These are phyloP conservation scores for Blechomonas ayalai DNA, from an alignment of 208 protist species.

Conservation along the genomic window DNA sequence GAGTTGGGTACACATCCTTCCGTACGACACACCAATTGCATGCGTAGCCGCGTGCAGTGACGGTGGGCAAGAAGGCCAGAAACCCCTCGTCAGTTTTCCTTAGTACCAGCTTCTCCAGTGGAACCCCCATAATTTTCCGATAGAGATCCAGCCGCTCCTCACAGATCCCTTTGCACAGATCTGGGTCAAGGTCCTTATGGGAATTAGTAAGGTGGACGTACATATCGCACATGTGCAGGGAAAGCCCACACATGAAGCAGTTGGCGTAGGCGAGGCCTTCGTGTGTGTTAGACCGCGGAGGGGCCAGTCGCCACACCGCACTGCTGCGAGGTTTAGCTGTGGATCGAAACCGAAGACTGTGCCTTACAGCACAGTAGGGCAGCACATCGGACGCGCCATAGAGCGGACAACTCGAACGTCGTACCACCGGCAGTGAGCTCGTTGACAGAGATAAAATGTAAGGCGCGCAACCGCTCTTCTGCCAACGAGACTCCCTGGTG, in stretches of 20 bases:
- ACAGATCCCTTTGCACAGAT: slow-evolving; percentile 45
- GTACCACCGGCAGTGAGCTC: too few relatives aligned
- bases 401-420: too few relatives aligned
- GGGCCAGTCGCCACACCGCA: too few relatives aligned
- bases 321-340: too few relatives aligned
- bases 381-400: too few relatives aligned
- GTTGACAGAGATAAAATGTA: too few relatives aligned
- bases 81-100: neutral
- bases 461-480: too few relatives aligned
- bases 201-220: slow-evolving; percentile 47
- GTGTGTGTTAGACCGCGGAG: slow-evolving; percentile 39
- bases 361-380: too few relatives aligned
- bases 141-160: slow-evolving; percentile 62
- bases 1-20: slow-evolving; percentile 32
- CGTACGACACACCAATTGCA: slow-evolving; percentile 78
- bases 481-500: too few relatives aligned
- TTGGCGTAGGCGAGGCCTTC: slow-evolving; percentile 52
- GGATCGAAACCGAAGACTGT: too few relatives aligned
- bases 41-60: slow-evolving; percentile 53
- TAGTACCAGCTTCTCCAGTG: slow-evolving; percentile 18
- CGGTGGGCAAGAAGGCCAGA: slow-evolving; percentile 31
- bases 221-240: slow-evolving; percentile 59
- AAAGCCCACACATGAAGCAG: slow-evolving; percentile 51
- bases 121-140: slow-evolving; percentile 34
- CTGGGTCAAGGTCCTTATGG: slow-evolving; percentile 39